A percentile compares a stretch with the other conserved stretches of the same genome.
phyloP scores from a whole-genome alignment of 805 yeast species.

The Dipodascus albidus region DNA sequence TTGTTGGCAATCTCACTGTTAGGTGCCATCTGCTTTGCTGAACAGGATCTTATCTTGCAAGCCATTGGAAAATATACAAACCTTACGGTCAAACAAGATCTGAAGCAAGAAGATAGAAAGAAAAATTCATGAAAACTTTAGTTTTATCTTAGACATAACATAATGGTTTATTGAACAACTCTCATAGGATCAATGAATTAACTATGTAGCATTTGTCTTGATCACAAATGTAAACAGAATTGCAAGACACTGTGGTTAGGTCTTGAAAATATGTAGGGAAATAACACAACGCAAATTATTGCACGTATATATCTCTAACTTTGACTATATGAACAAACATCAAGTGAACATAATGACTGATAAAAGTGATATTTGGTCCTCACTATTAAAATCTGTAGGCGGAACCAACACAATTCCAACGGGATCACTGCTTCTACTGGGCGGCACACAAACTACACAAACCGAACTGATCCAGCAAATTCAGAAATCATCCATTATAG shows the following conservation, averaged over 20 bases:
- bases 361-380: slow-evolving; percentile 5
- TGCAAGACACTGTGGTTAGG: background rate
- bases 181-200: too few species aligned
- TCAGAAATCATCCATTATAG: background rate
- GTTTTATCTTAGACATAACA: background rate
- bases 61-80: background rate
- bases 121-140: background rate
- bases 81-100: background rate
- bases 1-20: background rate
- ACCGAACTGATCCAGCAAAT: slow-evolving; percentile 1
- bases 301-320: background rate
- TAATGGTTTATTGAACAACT: too few species aligned
- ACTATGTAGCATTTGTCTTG: too few species aligned
- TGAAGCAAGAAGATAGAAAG: background rate
- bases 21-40: background rate
- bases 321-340: background rate
- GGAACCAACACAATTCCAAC: slow-evolving; percentile 2
- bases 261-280: background rate
- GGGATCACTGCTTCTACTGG: slow-evolving; percentile 5
- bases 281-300: background rate
- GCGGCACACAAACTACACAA: background rate
- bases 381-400: slow-evolving; percentile 7
- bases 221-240: too few species aligned
- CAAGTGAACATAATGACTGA: background rate
- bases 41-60: slow-evolving; percentile 2